phyloP scores from a whole-genome alignment of 2,329 filamentous ascomycete species.

The Trichoderma lentiforme region DNA sequence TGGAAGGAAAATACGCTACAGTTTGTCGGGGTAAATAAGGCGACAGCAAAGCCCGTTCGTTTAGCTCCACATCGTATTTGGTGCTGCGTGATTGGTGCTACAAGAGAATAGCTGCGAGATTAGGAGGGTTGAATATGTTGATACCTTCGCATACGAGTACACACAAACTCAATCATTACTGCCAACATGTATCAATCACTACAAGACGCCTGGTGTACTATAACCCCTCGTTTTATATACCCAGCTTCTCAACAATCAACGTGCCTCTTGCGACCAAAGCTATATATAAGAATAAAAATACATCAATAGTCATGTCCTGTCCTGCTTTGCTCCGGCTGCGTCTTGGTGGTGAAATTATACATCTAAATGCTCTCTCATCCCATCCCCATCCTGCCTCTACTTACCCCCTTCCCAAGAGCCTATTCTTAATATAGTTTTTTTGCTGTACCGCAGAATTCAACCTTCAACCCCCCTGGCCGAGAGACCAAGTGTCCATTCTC shows the following conservation, averaged over 20 bases:
- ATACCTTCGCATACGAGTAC: background rate
- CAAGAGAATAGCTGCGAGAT: background rate
- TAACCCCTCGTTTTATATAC: background rate
- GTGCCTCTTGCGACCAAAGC: background rate
- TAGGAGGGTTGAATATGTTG: accelerated
- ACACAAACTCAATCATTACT: background rate
- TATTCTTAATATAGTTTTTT: background rate
- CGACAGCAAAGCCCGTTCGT: background rate
- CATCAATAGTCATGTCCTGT: slow-evolving; percentile 16
- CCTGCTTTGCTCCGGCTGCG: slow-evolving; percentile 4
- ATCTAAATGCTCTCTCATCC: slow-evolving; percentile 13
- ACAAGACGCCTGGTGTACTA: background rate
- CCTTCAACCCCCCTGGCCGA: background rate
- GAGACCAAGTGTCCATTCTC: background rate
- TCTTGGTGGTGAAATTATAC: slow-evolving; percentile 9
- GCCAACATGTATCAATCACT: background rate
- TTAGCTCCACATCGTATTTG: background rate
- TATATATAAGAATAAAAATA: slow-evolving; percentile 15
- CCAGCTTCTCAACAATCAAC: background rate
- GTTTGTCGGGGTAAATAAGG: background rate
- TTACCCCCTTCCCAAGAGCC: background rate
- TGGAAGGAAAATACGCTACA: background rate
- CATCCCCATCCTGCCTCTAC: background rate
- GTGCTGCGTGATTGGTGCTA: background rate
- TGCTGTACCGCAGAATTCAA: background rate